Percentiles rank a stretch among this genome's conserved stretches.
phyloP scores from a whole-genome alignment of 2,329 filamentous ascomycete genomes.

The Mollisiaceae sp. region DNA sequence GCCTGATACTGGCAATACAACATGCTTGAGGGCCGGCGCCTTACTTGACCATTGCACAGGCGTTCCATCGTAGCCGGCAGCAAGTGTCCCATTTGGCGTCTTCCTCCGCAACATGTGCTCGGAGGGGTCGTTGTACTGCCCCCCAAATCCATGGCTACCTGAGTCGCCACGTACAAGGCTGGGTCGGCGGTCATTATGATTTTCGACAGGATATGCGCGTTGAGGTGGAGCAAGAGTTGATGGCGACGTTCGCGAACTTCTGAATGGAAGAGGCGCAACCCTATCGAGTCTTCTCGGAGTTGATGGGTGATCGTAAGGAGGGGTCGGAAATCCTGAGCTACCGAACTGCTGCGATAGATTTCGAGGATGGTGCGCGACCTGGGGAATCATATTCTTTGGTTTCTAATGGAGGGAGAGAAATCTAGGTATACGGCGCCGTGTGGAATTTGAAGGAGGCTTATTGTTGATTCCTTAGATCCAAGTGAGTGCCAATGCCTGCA shows the following conservation, averaged over 20 bases:
- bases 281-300: slow-evolving; percentile 33
- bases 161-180: slow-evolving; percentile 22
- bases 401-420: slow-evolving; percentile 25
- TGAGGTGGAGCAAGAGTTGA: slow-evolving; percentile 31
- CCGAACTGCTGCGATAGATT: slow-evolving; percentile 38
- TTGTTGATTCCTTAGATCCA: slow-evolving; percentile 36
- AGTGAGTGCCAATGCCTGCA: slow-evolving; percentile 43
- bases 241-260: slow-evolving; percentile 39
- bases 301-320: slow-evolving; percentile 35
- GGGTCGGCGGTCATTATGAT: slow-evolving; percentile 27
- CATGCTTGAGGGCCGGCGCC: slow-evolving; percentile 81
- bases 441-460: slow-evolving; percentile 25
- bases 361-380: slow-evolving; percentile 50
- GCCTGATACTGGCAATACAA: slow-evolving; percentile 67
- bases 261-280: slow-evolving; percentile 34
- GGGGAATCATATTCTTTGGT: slow-evolving; percentile 52
- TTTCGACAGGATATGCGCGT: slow-evolving; percentile 39
- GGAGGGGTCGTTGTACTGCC: slow-evolving; percentile 39
- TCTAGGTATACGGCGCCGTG: slow-evolving; percentile 29
- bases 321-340: slow-evolving; percentile 34
- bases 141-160: slow-evolving; percentile 26
- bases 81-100: slow-evolving; percentile 91
- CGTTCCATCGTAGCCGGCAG: slow-evolving; percentile 89
- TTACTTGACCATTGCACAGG: slow-evolving; percentile 74
- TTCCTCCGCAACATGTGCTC: slow-evolving; percentile 89